Evolutionary conservation across 23 red algal species (phyloP), one percentile per base, ranked within the genome.

Genomic region (Gracilaria gracilis): DNA sequence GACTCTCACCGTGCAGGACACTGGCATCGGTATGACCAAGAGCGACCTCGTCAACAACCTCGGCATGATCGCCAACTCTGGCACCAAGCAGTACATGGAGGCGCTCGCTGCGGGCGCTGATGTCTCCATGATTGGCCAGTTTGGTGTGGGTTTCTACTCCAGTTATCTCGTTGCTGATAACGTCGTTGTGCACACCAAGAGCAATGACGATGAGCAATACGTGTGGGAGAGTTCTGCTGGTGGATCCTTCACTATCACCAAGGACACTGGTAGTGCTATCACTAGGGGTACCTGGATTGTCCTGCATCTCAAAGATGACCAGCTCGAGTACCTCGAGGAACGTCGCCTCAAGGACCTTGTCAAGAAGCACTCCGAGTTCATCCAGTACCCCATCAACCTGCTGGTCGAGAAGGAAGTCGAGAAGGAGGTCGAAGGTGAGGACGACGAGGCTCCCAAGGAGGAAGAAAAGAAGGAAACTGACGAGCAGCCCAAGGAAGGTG

Each of bases 361-460:
- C 53, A 98, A 98, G 93, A 95, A 95, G 71, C 97, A 98, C 78
- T 98, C 97, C 49, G 85, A 95, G 73, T 98, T 98, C 87, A 98
- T 98, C 36, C 97, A 98, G 79, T 98, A 98, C 67, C 97, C 97
- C 12, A 98, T 98, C 83, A 88, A 93, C 50, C 81, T 98, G 14
- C 84, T 91, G 44, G 83, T 94, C 24, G 97, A 98, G 83, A 95
- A 95, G 81, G 94, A 96, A 79, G 93, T 95, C 23, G 93, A 95
- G 85, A 95, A 95, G 67, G 97, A 98, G 58, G 97, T 93, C 0
- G 97, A 98, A 35, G 93, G 49, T 38, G 97, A 98, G 36, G 88
- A 95, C 15, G 95, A 82, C 15, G 82, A 57, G n/a, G 82, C 61
- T 25, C 57, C 49, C 19, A 75, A 90, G 46, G 83, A 51, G 1